Base-by-base conservation (phyloP, 306 rosid genomes). In the Lagenaria siceraria region DNA sequence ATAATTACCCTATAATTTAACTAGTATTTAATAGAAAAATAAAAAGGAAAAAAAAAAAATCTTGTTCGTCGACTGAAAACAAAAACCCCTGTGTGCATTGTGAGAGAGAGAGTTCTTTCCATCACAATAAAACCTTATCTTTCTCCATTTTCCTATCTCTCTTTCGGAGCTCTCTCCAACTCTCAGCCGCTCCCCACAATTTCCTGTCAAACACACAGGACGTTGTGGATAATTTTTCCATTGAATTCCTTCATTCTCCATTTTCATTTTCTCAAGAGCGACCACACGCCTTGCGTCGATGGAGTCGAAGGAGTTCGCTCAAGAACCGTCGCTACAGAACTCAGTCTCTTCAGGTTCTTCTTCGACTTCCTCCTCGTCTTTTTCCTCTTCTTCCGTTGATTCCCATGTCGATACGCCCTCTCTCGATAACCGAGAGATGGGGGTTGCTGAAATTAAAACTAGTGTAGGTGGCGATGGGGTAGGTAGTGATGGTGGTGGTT, bases 311-410 rank as follows among this genome's bases (percentile, higher is more conserved):
- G 77, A 63, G 31, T 21, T 82, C 33, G 77, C 82, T 43, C 74
- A 87, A 0, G 80, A 85, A 33, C 3, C 71, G 36, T 35, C 86
- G 4, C 62, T 43, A n/a, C 60, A 29, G 8, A 10, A 56, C 71
- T 53, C 87, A 0, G 60, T 51, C 81, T 85, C 85, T 51, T 70
- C 96, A 48, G 77, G 66, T 79, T 78, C 86, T 81, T 52, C 78
- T 46, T 49, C 58, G 6, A 76, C 83, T 52, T 75, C 81, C 22
- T 12, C 83, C 9, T 43, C 78, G 8, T 74, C 62, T 0, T 75
- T 75, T 69, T n/a, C 84, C 1, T 84, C 79, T 55, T 79, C 75
- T 82, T 78, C 86, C 25, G 24, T 27, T 27, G 79, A 72, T 36
- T 84, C 79, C 49, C 76, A 69, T 74, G 22, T 63, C 21, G 80